Conservation (phyloP, 257 asterid genomes). For the Petrea volubilis region DNA sequence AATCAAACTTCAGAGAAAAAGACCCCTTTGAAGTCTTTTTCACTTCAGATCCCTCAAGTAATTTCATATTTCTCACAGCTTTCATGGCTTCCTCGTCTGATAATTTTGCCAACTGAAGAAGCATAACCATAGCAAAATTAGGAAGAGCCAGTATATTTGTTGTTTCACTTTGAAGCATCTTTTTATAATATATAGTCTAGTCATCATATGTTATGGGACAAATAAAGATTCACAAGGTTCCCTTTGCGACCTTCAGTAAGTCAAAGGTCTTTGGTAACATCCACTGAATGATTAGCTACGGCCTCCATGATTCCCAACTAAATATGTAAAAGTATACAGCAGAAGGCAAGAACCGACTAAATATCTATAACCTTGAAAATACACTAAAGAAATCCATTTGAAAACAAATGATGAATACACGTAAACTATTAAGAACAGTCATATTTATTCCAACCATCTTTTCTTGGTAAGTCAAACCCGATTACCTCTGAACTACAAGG, state of each 20-base stretch:
- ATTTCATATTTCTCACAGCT: conserved; percentile 77
- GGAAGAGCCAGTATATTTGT: conserved; percentile 14
- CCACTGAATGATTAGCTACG: neutral
- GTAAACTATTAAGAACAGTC: no score
- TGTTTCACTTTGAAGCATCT: conserved; percentile 15
- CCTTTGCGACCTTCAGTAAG: neutral
- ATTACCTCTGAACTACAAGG: no score
- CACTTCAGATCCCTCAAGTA: conserved; percentile 58
- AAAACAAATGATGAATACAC: neutral
- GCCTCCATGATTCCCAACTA: neutral
- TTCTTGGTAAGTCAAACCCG: no score
- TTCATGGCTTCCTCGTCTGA: conserved; percentile 72
- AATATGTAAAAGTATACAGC: neutral
- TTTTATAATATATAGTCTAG: neutral
- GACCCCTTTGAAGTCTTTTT: conserved; percentile 55
- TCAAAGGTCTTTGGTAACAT: neutral
- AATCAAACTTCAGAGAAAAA: conserved; percentile 74
- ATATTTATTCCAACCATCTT: no score
- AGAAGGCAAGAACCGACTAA: neutral
- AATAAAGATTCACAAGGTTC: neutral
- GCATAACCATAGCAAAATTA: conserved; percentile 16
- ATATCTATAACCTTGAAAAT: neutral
- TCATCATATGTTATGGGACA: neutral
- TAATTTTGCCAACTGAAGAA: conserved; percentile 70
- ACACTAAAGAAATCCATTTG: neutral